Conservation (phyloP, 257 asterid species). For the Capsicum baccatum region DNA sequence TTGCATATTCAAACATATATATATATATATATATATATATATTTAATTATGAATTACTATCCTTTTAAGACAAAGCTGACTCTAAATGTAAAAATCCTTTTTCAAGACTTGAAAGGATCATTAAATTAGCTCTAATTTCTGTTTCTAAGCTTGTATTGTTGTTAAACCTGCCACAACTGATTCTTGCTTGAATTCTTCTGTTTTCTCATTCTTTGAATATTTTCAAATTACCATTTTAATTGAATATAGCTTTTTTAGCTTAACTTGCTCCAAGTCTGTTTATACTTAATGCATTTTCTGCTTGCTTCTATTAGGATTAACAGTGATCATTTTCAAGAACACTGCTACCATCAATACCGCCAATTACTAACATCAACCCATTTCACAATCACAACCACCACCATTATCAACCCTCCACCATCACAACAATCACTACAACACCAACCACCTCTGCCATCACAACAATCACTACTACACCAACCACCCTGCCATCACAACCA, state of each 20-base stretch:
- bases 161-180: background rate
- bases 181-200: background rate
- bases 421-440: too few species aligned
- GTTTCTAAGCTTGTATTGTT: background rate
- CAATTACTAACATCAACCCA: too few species aligned
- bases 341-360: too few species aligned
- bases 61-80: background rate
- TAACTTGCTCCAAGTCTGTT: background rate
- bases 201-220: background rate
- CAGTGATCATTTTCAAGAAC: background rate
- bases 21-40: too few species aligned
- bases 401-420: too few species aligned
- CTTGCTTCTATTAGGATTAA: background rate
- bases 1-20: background rate
- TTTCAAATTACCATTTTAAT: background rate
- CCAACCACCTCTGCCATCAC: too few species aligned
- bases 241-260: too few species aligned
- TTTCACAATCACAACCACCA: too few species aligned
- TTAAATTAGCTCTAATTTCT: background rate
- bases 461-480: too few species aligned
- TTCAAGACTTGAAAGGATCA: background rate
- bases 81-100: background rate
- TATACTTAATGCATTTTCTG: background rate
- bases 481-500: too few species aligned
- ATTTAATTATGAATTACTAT: background rate